These are phyloP conservation scores for Yueomyces sp. DNA, from an alignment of 805 yeast species.

Conservation along the genomic window DNA sequence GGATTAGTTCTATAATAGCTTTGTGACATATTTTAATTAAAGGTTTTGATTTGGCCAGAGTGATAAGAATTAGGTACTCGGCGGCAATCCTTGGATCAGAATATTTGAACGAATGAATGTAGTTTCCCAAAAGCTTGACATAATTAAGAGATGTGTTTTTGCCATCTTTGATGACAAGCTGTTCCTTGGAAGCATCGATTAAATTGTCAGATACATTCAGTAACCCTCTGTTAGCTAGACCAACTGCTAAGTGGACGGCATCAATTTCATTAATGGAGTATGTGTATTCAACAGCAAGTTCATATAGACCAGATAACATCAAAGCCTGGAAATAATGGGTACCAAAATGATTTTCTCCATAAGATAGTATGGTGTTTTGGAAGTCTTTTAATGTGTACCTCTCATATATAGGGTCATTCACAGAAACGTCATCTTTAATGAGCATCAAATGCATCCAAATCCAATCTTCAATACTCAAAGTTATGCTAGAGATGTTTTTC, in stretches of 20 bases:
- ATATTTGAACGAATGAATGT: conserved; percentile 68
- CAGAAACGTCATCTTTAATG: conserved; percentile 46
- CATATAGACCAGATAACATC: conserved; percentile 67
- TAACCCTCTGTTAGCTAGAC: conserved; percentile 60
- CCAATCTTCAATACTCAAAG: conserved; percentile 87
- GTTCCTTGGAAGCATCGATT: conserved; percentile 15
- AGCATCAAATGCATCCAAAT: conserved; percentile 83
- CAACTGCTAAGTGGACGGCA: conserved; percentile 81
- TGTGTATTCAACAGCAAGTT: conserved; percentile 54
- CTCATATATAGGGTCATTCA: conserved; percentile 47
- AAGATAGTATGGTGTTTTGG: conserved; percentile 56
- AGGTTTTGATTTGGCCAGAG: conserved; percentile 33
- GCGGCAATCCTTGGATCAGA: conserved; percentile 85
- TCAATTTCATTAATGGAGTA: conserved; percentile 57
- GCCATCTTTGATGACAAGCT: conserved; percentile 20
- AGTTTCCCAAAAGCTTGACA: conserved; percentile 62
- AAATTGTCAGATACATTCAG: conserved; percentile 18
- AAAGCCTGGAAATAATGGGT: conserved; percentile 63
- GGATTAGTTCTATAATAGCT: conserved; percentile 68
- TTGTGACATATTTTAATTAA: conserved; percentile 56
- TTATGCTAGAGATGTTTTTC: conserved; percentile 52
- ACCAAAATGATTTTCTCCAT: conserved; percentile 63
- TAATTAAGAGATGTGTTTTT: conserved; percentile 29
- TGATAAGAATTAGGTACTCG: conserved; percentile 70
- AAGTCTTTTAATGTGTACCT: conserved; percentile 61